Conservation (phyloP, 495 filamentous ascomycete species). For the Aspergillus bridgeri region DNA sequence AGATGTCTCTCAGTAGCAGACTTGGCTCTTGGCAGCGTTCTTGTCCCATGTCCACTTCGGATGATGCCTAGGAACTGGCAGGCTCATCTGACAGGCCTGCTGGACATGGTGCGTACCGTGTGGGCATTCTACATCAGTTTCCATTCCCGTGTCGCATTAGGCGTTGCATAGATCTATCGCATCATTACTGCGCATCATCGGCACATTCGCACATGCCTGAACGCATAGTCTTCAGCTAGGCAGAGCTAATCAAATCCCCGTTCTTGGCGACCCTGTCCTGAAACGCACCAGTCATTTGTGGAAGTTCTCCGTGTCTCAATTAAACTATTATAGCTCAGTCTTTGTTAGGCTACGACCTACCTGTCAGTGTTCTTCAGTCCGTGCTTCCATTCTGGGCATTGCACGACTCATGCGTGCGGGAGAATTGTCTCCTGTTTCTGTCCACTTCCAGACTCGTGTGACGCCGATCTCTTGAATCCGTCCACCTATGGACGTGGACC, state of each 20-base stretch:
- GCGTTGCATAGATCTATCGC: neutral
- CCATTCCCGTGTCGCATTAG: neutral
- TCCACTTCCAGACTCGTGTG: neutral
- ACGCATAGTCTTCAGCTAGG: neutral
- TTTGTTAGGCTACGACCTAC: neutral
- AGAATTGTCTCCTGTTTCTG: constrained; percentile 1
- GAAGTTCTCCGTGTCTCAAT: constrained; percentile 19
- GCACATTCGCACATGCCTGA: neutral
- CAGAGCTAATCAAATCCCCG: constrained; percentile 1
- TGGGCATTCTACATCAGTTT: neutral
- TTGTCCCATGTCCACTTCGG: neutral
- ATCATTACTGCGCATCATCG: neutral
- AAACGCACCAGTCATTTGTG: constrained; percentile 22
- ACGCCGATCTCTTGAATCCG: constrained; percentile 14
- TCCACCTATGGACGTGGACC: constrained; percentile 10
- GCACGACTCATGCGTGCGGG: neutral
- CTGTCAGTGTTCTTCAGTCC: neutral
- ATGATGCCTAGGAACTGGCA: neutral
- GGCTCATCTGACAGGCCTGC: neutral
- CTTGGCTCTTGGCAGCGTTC: neutral
- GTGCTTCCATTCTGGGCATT: neutral
- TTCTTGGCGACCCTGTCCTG: constrained; percentile 13
- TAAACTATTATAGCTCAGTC: constrained; percentile 4
- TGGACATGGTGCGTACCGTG: neutral
- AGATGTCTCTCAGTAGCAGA: neutral